Percentiles rank a stretch among this genome's conserved stretches.
These are phyloP conservation scores for Globisporangium acanthophoron DNA, from an alignment of 352 stramenopile genomes.

Conservation along the genomic window DNA sequence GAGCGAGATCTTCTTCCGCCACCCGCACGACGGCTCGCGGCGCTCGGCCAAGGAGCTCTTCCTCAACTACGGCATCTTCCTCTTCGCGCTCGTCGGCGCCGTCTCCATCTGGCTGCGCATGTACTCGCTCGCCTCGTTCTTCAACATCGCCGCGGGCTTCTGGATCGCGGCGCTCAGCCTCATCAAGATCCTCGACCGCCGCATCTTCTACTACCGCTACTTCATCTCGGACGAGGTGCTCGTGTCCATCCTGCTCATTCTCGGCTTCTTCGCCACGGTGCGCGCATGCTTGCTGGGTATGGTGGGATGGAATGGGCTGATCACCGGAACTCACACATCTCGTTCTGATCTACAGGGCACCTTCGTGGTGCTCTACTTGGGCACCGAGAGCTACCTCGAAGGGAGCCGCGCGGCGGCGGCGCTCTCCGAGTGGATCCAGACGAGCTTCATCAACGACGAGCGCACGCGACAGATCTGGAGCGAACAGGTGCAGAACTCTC, in stretches of 20 bases:
- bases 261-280: constrained; percentile 83
- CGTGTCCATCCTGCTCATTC: constrained; percentile 69
- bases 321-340: too few species aligned
- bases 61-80: constrained; percentile 85
- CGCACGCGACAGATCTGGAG: constrained; percentile 75
- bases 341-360: constrained; percentile 28
- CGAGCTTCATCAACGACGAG: constrained; percentile 87
- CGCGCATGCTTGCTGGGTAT: neutral
- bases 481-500: constrained; percentile 78
- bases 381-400: constrained; percentile 85
- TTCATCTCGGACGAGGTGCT: constrained; percentile 87
- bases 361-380: constrained; percentile 80
- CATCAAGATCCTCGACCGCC: constrained; percentile 78
- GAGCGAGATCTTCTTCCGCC: constrained; percentile 66
- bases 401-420: constrained; percentile 66
- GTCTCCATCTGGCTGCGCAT: constrained; percentile 85
- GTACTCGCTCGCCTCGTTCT: constrained; percentile 77
- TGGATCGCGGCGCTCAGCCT: constrained; percentile 59
- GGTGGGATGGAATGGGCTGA: too few species aligned
- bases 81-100: constrained; percentile 78
- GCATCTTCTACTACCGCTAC: constrained; percentile 86
- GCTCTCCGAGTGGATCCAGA: constrained; percentile 77
- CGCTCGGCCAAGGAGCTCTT: constrained; percentile 80
- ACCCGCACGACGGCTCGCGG: constrained; percentile 52
- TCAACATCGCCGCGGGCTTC: constrained; percentile 65